Evolutionary conservation across 306 rosid genomes (phyloP), one percentile per base, ranked within the genome.

Genomic region (Cercis canadensis): DNA sequence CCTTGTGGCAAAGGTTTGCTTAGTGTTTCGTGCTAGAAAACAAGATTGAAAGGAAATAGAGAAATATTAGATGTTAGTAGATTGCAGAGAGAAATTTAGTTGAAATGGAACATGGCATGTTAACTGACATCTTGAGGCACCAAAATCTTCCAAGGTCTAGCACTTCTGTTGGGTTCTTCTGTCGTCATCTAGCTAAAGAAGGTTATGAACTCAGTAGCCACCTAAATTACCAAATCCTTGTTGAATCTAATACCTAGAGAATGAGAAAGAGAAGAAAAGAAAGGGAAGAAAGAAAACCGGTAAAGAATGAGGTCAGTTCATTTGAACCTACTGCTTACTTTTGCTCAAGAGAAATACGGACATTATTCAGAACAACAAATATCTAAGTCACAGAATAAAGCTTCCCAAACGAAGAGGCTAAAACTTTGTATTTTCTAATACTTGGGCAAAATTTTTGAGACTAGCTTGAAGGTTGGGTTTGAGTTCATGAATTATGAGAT

Each of bases 71-170:
- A 31, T 21, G 9, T 7, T 17, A 37, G 40, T 39, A 49, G 24
- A 34, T 5, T 45, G 51, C 33, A 67, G 62, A 49, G 72, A 61
- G 54, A 58, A 82, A 69, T 52, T 46, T 45, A 50, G 15, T 65
- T 52, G 9, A 74, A 64, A 82, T 55, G 1, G 36, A 17, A 46
- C 37, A 57, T 45, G 32, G 81, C 67, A 79, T 55, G 64, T 43
- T 47, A 45, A 65, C 73, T 81, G 43, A 72, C 88, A 72, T 86
- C 78, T 74, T 54, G 65, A 61, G 75, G 70, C 72, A 46, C 67
- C 74, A 62, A 15, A 53, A 21, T 68, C 11, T 73, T 57, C 79
- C 53, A 69, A 61, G 65, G 59, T 61, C 54, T 66, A 41, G 36
- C 67, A 62, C 69, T 52, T 8, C 37, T 31, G 73, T 37, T 69